These are phyloP conservation scores for Clarireedia paspali DNA, from an alignment of 2,329 filamentous ascomycete species.

Conservation along the genomic window DNA sequence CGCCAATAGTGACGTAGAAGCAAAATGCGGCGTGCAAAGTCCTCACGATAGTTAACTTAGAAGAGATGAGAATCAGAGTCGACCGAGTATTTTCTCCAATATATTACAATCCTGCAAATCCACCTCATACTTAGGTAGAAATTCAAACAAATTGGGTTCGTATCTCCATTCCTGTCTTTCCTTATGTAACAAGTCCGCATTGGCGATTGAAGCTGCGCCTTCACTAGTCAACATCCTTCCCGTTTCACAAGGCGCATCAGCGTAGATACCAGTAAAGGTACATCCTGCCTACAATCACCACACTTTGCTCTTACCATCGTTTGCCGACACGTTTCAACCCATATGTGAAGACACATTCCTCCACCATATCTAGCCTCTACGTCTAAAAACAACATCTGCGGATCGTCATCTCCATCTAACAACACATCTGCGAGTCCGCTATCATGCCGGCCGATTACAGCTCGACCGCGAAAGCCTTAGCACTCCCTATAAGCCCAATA, in stretches of 20 bases:
- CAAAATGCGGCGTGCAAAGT: too few relatives aligned
- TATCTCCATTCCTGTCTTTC: not conserved
- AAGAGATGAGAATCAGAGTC: too few relatives aligned
- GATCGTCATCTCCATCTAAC: not conserved
- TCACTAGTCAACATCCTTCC: not conserved
- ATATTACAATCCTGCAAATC: too few relatives aligned
- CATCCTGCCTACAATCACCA: not conserved
- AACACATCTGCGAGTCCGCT: not conserved
- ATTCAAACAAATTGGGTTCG: not conserved
- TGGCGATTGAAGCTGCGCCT: not conserved
- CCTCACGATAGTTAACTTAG: too few relatives aligned
- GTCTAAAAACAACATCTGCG: not conserved
- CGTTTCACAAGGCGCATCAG: conserved; percentile 7
- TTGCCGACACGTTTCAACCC: not conserved
- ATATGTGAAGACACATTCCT: not conserved
- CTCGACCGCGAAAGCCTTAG: conserved; percentile 42
- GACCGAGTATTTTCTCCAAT: too few relatives aligned
- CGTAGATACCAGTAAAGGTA: not conserved
- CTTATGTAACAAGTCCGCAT: too few relatives aligned
- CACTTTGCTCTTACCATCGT: not conserved
- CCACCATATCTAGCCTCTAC: not conserved
- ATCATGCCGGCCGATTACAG: conserved; percentile 45
- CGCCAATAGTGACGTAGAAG: too few relatives aligned
- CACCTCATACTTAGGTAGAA: too few relatives aligned
- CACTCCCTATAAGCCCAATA: conserved; percentile 36